These are phyloP conservation scores for Globisporangium barbulae DNA, from an alignment of 352 stramenopile species.

Conservation along the genomic window DNA sequence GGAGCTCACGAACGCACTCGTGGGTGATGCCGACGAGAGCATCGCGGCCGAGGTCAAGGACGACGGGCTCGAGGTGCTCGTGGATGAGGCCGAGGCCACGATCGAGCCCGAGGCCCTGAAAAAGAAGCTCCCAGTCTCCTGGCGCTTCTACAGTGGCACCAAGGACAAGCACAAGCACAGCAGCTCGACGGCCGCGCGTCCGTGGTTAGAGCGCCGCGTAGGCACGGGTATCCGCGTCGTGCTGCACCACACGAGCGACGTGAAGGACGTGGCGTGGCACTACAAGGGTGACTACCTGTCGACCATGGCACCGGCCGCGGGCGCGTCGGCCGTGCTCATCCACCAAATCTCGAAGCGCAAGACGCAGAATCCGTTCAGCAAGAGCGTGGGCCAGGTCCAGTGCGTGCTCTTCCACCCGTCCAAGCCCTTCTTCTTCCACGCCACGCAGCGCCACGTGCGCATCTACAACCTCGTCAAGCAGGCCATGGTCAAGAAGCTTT, in stretches of 20 bases:
- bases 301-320: constrained; percentile 89
- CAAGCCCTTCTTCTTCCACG: constrained; percentile 99
- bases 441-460: constrained; percentile 97
- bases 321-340: constrained; percentile 93
- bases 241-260: constrained; percentile 86
- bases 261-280: constrained; percentile 96
- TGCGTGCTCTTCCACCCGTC: constrained; percentile 96
- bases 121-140: constrained; percentile 91
- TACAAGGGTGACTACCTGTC: constrained; percentile 99
- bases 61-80: constrained; percentile 38
- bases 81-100: constrained; percentile 66
- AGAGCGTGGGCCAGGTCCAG: constrained; percentile 94
- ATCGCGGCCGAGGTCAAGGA: constrained; percentile 55
- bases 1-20: constrained; percentile 94
- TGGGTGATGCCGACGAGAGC: constrained; percentile 80
- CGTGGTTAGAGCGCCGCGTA: constrained; percentile 75
- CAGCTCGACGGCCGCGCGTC: constrained; percentile 21
- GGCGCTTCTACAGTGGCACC: constrained; percentile 84
- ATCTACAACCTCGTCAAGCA: constrained; percentile 99
- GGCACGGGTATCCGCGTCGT: constrained; percentile 82
- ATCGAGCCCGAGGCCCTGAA: constrained; percentile 79
- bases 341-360: constrained; percentile 97
- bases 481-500: constrained; percentile 97
- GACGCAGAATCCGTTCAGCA: constrained; percentile 96
- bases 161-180: constrained; percentile 75